Percentiles rank a stretch among this genome's conserved stretches.
Conservation (phyloP, 495 filamentous ascomycete species). For the Penicillium taxi region DNA sequence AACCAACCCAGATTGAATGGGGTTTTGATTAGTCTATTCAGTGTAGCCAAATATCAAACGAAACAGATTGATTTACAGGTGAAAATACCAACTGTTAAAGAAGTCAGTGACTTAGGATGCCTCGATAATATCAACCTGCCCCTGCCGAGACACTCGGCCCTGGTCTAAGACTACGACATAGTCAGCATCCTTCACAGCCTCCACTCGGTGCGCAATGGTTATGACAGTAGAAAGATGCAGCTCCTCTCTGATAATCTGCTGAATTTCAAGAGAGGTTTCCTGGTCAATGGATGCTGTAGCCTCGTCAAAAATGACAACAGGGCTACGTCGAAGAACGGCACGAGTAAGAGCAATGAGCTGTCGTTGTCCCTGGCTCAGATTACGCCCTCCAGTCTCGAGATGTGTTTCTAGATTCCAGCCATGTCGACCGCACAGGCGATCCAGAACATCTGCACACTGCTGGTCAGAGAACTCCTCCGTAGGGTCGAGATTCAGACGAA, state of each 20-base stretch:
- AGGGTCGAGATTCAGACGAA: conserved; percentile 52
- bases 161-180: conserved; percentile 64
- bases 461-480: conserved; percentile 38
- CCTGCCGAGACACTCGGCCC: conserved; percentile 43
- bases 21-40: no score
- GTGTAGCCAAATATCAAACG: no score
- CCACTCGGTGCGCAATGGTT: conserved; percentile 76
- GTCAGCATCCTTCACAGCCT: conserved; percentile 70
- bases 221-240: conserved; percentile 72
- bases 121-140: conserved; percentile 24
- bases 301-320: conserved; percentile 61
- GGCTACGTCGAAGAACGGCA: conserved; percentile 51
- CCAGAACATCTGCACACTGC: conserved; percentile 44
- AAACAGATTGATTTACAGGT: no score
- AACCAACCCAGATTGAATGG: no score
- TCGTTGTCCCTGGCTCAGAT: conserved; percentile 54
- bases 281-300: conserved; percentile 82
- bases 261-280: conserved; percentile 68
- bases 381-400: conserved; percentile 51
- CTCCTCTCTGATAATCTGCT: conserved; percentile 67
- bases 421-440: conserved; percentile 43
- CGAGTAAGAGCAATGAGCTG: conserved; percentile 54
- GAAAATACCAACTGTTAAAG: no score
- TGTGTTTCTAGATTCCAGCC: conserved; percentile 47
- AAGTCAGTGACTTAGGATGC: background rate